Evolutionary conservation across 768 basidiomycete species (phyloP), one percentile per base, ranked within the genome.

Genomic region (Antrodiella citrinella): DNA sequence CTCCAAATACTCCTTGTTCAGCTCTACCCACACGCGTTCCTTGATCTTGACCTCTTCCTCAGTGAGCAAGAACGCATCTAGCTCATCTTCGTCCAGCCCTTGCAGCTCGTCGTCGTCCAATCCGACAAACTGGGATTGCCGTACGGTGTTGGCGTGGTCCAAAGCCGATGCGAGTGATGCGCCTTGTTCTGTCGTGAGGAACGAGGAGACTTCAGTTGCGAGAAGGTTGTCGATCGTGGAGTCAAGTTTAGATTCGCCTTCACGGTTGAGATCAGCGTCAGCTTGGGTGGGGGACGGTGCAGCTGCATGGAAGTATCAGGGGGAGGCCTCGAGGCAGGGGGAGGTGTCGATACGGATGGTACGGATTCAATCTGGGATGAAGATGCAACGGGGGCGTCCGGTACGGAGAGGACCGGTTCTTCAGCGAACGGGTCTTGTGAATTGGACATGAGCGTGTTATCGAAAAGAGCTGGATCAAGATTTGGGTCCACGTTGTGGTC

Each of bases 21-120:
- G 72, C 67, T 94, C 91, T 44, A 94, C 91, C 93, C 93, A 97
- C 1, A 96, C 80, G 10, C 90, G 81, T 64, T 91, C 90, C 65
- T 89, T 97, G 60, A 91, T 73, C 62, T 73, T 81, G 3, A 89
- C 84, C 65, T 95, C 92, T 20, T 85, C 86, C 26, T 85, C 84
- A 5, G 75, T 80, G 20, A 93, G 67, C 49, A 91, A 69, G 61
- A 96, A 86, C 21, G 71, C 72, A 63, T 95, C 86, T 40, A 96
- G 73, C 62, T 97, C 93, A 4, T 84, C 89, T 59, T 97, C 93
- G 65, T 96, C 86, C n/a, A 97, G 72, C 13, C 85, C 90, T 19
- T 72, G 62, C 43, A 91, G 68, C 54, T 86, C 84, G 56, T 89
- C 76, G 41, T 63, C 64, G 2, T 60, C 67, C 30, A 35, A 35